Conservation (phyloP, 257 asterid species). For the Buddleja alternifolia region DNA sequence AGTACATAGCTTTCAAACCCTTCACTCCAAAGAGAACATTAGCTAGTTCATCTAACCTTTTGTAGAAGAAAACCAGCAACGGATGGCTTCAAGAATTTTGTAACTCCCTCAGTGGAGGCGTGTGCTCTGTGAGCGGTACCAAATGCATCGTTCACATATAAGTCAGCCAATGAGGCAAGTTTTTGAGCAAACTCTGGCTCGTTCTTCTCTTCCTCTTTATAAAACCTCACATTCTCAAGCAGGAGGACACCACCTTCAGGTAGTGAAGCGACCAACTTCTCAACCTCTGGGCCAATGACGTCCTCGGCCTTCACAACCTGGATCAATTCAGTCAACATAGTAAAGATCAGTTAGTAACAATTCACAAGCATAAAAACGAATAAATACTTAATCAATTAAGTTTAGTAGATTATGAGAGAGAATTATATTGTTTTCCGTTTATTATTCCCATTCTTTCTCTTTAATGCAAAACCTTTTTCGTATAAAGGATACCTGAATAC, state of each 20-base stretch:
- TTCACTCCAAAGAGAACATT: too few relatives aligned
- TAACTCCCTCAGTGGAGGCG: constrained; percentile 31
- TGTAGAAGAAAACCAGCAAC: constrained; percentile 34
- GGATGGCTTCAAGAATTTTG: constrained; percentile 29
- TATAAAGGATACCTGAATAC: constrained; percentile 13
- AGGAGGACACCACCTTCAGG: constrained; percentile 31
- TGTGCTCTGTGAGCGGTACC: constrained; percentile 33
- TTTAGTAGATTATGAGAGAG: neutral
- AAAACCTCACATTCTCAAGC: constrained; percentile 29
- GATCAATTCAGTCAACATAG: neutral
- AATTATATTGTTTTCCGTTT: neutral
- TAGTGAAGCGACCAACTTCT: constrained; percentile 9
- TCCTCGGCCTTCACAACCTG: constrained; percentile 27
- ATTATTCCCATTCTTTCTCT: neutral
- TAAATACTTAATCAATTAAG: neutral
- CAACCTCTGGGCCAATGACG: constrained; percentile 30
- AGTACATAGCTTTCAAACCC: too few relatives aligned
- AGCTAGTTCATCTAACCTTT: constrained; percentile 19
- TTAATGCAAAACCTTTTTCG: neutral
- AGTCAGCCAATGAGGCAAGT: constrained; percentile 30
- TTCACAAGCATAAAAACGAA: neutral
- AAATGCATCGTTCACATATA: constrained; percentile 29
- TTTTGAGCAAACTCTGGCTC: constrained; percentile 26
- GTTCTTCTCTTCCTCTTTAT: constrained; percentile 33
- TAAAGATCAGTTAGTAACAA: neutral